phyloP scores from a whole-genome alignment of 352 stramenopile species.

The Globisporangium emineosum region DNA sequence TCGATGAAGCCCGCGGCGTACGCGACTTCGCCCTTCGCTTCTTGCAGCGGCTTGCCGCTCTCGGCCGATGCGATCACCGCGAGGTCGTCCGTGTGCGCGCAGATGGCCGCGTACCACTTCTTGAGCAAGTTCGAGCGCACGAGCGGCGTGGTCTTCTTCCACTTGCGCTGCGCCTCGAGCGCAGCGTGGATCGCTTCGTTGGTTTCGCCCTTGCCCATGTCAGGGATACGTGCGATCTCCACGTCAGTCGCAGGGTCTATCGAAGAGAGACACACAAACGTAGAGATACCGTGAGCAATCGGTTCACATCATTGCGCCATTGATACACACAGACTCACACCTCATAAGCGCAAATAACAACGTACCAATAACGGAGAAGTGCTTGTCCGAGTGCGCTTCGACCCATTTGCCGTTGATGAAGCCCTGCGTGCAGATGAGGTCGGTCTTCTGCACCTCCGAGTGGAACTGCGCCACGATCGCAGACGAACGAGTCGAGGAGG shows the following conservation, averaged over 20 bases:
- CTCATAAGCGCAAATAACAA: constrained; percentile 4
- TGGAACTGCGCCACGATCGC: constrained; percentile 30
- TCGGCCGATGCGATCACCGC: constrained; percentile 95
- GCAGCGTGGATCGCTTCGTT: constrained; percentile 71
- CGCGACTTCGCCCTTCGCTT: constrained; percentile 92
- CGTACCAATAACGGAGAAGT: constrained; percentile 62
- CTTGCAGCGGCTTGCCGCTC: constrained; percentile 95
- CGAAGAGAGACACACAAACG: background rate
- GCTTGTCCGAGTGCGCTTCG: constrained; percentile 46
- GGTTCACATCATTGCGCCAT: background rate
- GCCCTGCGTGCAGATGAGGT: constrained; percentile 69
- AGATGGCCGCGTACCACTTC: constrained; percentile 78
- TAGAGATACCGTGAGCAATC: background rate
- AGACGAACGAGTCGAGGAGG: constrained; percentile 14
- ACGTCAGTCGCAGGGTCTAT: constrained; percentile 75
- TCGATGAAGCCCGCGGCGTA: constrained; percentile 95
- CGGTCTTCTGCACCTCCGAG: constrained; percentile 51
- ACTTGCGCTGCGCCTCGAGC: constrained; percentile 56
- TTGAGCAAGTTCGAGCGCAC: constrained; percentile 73
- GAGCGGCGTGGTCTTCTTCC: constrained; percentile 64
- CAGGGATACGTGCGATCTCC: constrained; percentile 64
- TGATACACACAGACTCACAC: background rate
- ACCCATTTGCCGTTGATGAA: constrained; percentile 82
- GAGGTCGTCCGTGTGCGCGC: constrained; percentile 72
- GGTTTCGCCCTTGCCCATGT: constrained; percentile 68